phyloP scores from a whole-genome alignment of 2,329 filamentous ascomycete genomes.

The Fusarium proliferatum region DNA sequence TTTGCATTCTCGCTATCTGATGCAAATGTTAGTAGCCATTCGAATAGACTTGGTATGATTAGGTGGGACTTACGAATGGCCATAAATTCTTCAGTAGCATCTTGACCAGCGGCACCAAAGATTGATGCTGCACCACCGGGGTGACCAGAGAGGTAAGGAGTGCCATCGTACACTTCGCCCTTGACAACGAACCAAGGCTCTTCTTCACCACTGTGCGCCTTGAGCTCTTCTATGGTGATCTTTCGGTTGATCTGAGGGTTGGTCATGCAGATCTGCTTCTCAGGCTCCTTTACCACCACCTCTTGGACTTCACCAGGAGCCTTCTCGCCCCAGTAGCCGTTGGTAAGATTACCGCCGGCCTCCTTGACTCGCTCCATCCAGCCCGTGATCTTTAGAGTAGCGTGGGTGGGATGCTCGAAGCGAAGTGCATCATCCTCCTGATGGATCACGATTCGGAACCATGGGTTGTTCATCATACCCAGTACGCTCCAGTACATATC shows the following conservation, averaged over 20 bases:
- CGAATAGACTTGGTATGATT: neutral
- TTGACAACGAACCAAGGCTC: slow-evolving; percentile 90
- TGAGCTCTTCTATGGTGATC: slow-evolving; percentile 79
- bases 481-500: slow-evolving; percentile 98
- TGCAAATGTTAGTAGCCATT: slow-evolving; percentile 37
- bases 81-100: slow-evolving; percentile 89
- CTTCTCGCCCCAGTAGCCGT: slow-evolving; percentile 87
- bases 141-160: slow-evolving; percentile 80
- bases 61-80: slow-evolving; percentile 77
- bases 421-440: slow-evolving; percentile 70
- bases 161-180: slow-evolving; percentile 90
- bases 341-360: slow-evolving; percentile 79
- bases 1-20: slow-evolving; percentile 92
- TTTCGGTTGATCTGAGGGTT: slow-evolving; percentile 71
- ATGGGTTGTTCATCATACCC: slow-evolving; percentile 98
- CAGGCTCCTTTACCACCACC: slow-evolving; percentile 58
- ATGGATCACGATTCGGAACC: slow-evolving; percentile 84
- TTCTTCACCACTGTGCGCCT: slow-evolving; percentile 71
- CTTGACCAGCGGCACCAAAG: slow-evolving; percentile 81
- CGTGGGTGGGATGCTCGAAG: slow-evolving; percentile 91
- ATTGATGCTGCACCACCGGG: slow-evolving; percentile 91
- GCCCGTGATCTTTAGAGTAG: slow-evolving; percentile 79
- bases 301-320: slow-evolving; percentile 62
- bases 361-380: slow-evolving; percentile 97
- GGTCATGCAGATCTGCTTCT: slow-evolving; percentile 80